Percentiles rank a stretch among this genome's conserved stretches.
Conservation (phyloP, 495 filamentous ascomycete species). For the Paragyromitra xinjiangensis region DNA sequence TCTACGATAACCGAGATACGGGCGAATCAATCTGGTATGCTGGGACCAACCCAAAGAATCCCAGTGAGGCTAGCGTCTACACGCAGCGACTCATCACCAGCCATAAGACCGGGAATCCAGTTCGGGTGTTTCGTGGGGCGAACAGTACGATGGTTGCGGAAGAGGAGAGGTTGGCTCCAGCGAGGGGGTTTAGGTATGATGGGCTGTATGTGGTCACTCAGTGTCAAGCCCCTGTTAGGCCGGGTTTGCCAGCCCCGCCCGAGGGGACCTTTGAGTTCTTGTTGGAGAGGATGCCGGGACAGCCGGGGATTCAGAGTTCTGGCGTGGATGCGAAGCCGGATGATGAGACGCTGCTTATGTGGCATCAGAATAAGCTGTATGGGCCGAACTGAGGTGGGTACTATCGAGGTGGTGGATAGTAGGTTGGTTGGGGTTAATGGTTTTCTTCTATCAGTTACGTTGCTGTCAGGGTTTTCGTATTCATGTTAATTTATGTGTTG, state of each 20-base stretch:
- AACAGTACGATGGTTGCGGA: not conserved
- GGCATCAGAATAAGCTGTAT: constrained; percentile 5
- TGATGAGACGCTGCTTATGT: not conserved
- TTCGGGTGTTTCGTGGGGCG: constrained; percentile 38
- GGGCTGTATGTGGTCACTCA: constrained; percentile 30
- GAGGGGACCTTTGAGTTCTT: not conserved
- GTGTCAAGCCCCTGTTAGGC: not conserved
- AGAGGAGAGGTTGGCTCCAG: constrained; percentile 56
- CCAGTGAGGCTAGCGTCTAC: constrained; percentile 19
- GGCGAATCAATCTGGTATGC: constrained; percentile 43
- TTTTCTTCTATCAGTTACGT: too few relatives aligned
- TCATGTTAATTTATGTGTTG: too few relatives aligned
- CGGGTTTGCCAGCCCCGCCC: not conserved
- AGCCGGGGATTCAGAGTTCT: constrained; percentile 1
- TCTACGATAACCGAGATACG: constrained; percentile 40
- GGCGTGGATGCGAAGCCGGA: not conserved
- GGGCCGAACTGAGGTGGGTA: not conserved
- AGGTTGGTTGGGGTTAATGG: not conserved
- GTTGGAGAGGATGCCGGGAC: not conserved
- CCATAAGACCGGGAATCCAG: constrained; percentile 19
- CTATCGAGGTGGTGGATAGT: not conserved
- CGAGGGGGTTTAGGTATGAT: constrained; percentile 59
- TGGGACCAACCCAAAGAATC: constrained; percentile 34
- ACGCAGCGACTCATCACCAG: constrained; percentile 27
- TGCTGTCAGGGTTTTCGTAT: too few relatives aligned